A percentile compares a stretch with the other conserved stretches of the same genome.
Evolutionary conservation across 225 moss, liverwort and hornwort genomes (phyloP).

Genomic region (Antitrichia curtipendula): DNA sequence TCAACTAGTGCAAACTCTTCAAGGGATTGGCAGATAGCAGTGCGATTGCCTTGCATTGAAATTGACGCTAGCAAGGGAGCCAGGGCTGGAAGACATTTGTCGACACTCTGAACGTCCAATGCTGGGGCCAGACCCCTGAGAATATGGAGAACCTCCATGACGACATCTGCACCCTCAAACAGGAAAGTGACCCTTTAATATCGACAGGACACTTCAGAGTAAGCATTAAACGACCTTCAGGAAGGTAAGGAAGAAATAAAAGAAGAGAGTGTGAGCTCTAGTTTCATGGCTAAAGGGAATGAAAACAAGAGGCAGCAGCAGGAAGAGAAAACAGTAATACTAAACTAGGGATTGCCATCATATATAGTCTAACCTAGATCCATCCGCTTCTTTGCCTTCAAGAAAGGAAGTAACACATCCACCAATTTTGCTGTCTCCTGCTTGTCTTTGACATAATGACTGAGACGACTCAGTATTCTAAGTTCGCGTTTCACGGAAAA

Average conservation of each 20-base stretch:
- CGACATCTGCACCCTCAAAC: conserved; percentile 36
- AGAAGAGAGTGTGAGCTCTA: not conserved
- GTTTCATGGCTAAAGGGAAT: not conserved
- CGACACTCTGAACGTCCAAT: conserved; percentile 24
- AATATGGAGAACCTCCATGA: conserved; percentile 74
- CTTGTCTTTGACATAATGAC: conserved; percentile 55
- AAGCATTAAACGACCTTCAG: not conserved
- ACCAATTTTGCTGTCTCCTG: conserved; percentile 53
- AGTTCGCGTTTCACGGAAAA: conserved; percentile 72
- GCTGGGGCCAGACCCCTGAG: conserved; percentile 59
- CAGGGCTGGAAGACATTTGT: conserved; percentile 63
- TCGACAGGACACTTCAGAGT: not conserved
- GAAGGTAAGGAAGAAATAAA: not conserved
- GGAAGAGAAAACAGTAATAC: not conserved
- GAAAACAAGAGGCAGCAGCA: not conserved
- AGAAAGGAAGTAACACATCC: conserved; percentile 75
- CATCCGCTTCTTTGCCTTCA: conserved; percentile 62
- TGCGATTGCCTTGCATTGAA: conserved; percentile 31
- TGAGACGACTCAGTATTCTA: conserved; percentile 65
- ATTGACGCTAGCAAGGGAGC: conserved; percentile 57
- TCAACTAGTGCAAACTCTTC: conserved; percentile 49
- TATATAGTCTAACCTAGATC: conserved; percentile 38
- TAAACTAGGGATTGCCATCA: too few relatives aligned
- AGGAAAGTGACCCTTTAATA: not conserved
- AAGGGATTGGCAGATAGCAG: conserved; percentile 57